These are phyloP conservation scores for Nothophaeocryptopus gaeumannii DNA, from an alignment of 2,329 filamentous ascomycete species.

Conservation along the genomic window DNA sequence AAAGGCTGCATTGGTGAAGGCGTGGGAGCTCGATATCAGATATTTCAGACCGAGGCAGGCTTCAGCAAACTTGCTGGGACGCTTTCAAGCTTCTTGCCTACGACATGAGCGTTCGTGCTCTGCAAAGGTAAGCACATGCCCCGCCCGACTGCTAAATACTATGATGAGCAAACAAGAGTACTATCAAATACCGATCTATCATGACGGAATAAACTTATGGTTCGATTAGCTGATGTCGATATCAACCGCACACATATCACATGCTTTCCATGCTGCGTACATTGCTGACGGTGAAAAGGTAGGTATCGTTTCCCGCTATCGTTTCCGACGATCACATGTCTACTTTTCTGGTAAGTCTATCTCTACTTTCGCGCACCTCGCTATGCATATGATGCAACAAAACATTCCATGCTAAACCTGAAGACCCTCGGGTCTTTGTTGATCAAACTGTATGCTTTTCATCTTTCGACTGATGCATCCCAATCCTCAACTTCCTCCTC, in stretches of 20 bases:
- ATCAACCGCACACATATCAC: neutral
- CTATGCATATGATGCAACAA: constrained; percentile 61
- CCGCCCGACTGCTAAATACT: constrained; percentile 5
- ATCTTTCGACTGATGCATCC: constrained; percentile 70
- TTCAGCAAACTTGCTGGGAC: too few species aligned
- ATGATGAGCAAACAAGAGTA: constrained; percentile 48
- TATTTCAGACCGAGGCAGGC: too few species aligned
- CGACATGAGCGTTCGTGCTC: too few species aligned
- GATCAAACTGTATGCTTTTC: constrained; percentile 69
- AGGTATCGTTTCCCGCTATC: constrained; percentile 30
- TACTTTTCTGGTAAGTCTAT: constrained; percentile 26
- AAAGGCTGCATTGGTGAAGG: too few species aligned
- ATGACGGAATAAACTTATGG: constrained; percentile 45
- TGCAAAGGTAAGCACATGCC: constrained; percentile 8
- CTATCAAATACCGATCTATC: constrained; percentile 50
- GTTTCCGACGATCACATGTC: neutral
- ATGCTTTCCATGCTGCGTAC: neutral
- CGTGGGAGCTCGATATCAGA: too few species aligned
- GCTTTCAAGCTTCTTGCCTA: too few species aligned
- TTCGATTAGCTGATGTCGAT: constrained; percentile 48
- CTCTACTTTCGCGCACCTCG: constrained; percentile 15
- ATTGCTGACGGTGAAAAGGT: constrained; percentile 26
- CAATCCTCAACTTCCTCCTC: too few species aligned
- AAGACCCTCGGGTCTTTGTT: constrained; percentile 62
- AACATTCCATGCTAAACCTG: constrained; percentile 77